phyloP scores from a whole-genome alignment of 108 stramenopile genomes.

The Pseudonitzschia pungens region DNA sequence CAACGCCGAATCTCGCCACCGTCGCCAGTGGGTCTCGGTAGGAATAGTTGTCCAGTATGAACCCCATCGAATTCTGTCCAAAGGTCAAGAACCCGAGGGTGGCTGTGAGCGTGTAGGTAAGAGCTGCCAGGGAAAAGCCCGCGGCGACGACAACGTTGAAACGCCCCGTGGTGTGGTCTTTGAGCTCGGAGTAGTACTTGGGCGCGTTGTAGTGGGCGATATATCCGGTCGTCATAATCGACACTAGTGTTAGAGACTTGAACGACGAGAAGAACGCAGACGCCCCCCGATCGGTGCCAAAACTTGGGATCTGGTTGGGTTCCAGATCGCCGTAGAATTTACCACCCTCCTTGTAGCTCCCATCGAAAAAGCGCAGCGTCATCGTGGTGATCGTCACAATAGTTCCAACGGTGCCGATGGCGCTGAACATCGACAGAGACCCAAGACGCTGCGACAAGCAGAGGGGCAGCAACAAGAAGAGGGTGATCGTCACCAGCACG shows the following conservation, averaged over 20 bases:
- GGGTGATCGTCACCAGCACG: constrained; percentile 44
- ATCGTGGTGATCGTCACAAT: constrained; percentile 75
- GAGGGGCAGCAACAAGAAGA: constrained; percentile 81
- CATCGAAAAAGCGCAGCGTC: constrained; percentile 67
- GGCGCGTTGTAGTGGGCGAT: constrained; percentile 94
- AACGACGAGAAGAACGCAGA: not conserved
- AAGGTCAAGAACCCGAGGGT: constrained; percentile 77
- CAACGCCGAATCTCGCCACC: constrained; percentile 71
- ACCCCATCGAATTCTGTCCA: constrained; percentile 65
- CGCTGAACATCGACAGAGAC: constrained; percentile 76
- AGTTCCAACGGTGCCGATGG: constrained; percentile 83
- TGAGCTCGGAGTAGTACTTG: constrained; percentile 80
- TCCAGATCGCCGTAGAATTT: constrained; percentile 40
- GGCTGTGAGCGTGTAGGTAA: constrained; percentile 60
- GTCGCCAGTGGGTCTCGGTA: constrained; percentile 70
- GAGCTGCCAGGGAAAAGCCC: constrained; percentile 56
- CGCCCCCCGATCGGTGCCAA: constrained; percentile 25
- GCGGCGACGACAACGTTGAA: constrained; percentile 59
- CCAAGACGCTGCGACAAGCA: constrained; percentile 80
- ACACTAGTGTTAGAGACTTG: constrained; percentile 73
- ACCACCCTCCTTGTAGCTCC: constrained; percentile 49
- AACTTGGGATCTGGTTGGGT: constrained; percentile 48
- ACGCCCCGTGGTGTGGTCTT: constrained; percentile 60
- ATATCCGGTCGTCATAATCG: constrained; percentile 93
- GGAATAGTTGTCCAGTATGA: constrained; percentile 87